Evolutionary conservation across 148 eudicot genomes (phyloP), one percentile per base, ranked within the genome.

Genomic region (Pouteria glomerata): DNA sequence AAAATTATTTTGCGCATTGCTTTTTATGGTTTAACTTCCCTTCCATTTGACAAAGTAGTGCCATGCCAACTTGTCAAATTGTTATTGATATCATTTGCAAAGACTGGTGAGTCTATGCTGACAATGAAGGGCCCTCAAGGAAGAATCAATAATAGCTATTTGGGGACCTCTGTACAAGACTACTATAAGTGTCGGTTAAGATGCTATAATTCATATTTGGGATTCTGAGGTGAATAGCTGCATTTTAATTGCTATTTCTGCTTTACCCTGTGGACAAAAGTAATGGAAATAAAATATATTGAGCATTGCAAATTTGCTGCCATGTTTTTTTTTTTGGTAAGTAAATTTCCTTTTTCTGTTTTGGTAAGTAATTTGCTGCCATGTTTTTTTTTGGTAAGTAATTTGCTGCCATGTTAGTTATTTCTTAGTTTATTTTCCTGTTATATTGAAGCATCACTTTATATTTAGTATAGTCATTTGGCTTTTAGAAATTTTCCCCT

Each of bases 111-210:
- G 55, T 85, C 98, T 66, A 78, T 79, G 74, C 87, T 88, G 53
- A 81, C 83, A 7, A 70, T 95, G 33, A 89, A 81, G 81, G 98
- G 97, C 44, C 96, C 98, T 12, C 80, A 68, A 52, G 98, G 97
- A 75, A 83, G 98, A 77, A 89, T 95, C 24, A 91, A 89, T 73
- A 88, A 96, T n/a, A 84, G 98, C 98, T 77, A 92, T 91, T 35
- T 95, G 97, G 97, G 97, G 98, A n/a, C 98, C 97, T 48, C 63
- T 95, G 52, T 91, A 95, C 79, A 85, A 77, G 72, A 88, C 89
- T 45, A 91, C 91, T 3, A 79, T 95, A 71, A 95, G 97, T 74
- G 96, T 81, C 66, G 98, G 97, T 70, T 97, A 95, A 85, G 98
- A 95, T 81, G 82, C 93, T 63, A 81, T 87, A 12, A 44, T 88